A percentile compares a stretch with the other conserved stretches of the same genome.
Conservation (phyloP, 2,329 filamentous ascomycete genomes). For the Penicillium sp. region DNA sequence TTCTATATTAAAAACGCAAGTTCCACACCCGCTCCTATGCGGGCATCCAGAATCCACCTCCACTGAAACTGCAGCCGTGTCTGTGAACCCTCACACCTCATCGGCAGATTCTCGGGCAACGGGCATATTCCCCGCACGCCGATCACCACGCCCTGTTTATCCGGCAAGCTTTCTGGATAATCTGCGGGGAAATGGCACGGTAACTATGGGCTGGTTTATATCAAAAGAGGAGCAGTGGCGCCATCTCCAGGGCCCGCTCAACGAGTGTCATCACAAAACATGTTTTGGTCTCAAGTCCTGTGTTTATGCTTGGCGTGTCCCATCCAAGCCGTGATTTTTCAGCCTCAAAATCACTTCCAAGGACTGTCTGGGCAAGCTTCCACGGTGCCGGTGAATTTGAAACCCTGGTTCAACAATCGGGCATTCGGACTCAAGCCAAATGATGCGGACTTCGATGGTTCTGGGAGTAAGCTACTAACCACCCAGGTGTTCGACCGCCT, state of each 20-base stretch:
- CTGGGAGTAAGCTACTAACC: slow-evolving; percentile 18
- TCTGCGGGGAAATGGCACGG: neutral
- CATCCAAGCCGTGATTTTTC: slow-evolving; percentile 16
- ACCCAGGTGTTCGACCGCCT: slow-evolving; percentile 35
- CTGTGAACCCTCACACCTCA: neutral
- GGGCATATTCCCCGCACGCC: slow-evolving; percentile 12
- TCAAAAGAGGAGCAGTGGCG: neutral
- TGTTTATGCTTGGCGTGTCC: neutral
- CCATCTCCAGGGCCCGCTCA: neutral
- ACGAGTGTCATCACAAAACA: neutral
- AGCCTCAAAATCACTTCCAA: slow-evolving; percentile 21
- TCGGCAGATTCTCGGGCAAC: slow-evolving; percentile 5
- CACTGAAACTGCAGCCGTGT: too few relatives aligned
- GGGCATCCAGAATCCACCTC: neutral
- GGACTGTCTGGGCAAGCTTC: slow-evolving; percentile 6
- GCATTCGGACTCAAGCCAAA: slow-evolving; percentile 38
- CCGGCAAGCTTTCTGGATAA: slow-evolving; percentile 1
- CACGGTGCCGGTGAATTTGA: slow-evolving; percentile 16
- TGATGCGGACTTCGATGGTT: slow-evolving; percentile 37
- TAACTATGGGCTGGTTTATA: neutral
- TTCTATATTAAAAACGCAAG: too few relatives aligned
- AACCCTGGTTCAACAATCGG: slow-evolving; percentile 34
- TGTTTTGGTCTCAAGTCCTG: neutral
- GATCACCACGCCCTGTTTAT: slow-evolving; percentile 13
- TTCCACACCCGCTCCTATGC: too few relatives aligned